phyloP scores from a whole-genome alignment of 1,284 basidiomycete species.

The Schizophyllum amplum region DNA sequence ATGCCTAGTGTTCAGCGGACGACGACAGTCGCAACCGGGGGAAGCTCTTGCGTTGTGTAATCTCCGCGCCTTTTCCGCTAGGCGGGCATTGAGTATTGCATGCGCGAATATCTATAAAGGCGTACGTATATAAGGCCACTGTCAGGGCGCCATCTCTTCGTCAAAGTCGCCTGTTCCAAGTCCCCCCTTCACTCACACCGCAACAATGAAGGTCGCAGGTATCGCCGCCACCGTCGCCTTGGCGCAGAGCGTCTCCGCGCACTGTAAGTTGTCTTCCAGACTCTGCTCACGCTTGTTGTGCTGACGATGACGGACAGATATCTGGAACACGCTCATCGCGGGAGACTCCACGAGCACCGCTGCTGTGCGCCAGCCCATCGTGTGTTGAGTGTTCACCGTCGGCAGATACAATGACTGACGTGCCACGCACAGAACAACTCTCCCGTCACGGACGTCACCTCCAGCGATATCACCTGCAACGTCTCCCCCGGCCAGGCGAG shows the following conservation, averaged over 20 bases:
- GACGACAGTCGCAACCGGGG: too few relatives aligned
- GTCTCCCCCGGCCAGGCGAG: slow-evolving; percentile 4
- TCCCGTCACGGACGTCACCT: slow-evolving; percentile 7
- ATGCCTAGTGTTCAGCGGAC: too few relatives aligned
- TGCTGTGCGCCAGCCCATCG: slow-evolving; percentile 9
- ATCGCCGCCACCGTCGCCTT: slow-evolving; percentile 2
- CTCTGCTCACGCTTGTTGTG: background rate
- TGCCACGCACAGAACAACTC: background rate
- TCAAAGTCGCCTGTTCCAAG: background rate
- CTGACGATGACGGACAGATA: slow-evolving; percentile 1
- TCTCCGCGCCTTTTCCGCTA: background rate
- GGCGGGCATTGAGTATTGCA: too few relatives aligned
- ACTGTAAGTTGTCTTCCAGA: slow-evolving; percentile 4
- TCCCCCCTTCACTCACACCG: background rate
- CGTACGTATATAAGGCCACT: background rate
- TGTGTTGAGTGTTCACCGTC: background rate
- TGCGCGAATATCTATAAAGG: too few relatives aligned
- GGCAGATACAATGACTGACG: background rate
- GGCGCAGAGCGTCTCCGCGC: slow-evolving; percentile 5
- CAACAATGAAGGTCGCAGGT: background rate
- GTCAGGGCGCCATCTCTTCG: background rate
- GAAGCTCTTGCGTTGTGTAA: background rate
- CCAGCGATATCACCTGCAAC: slow-evolving; percentile 10
- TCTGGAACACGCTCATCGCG: slow-evolving; percentile 8
- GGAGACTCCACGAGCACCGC: slow-evolving; percentile 1